Percentiles rank a stretch among this genome's conserved stretches.
Evolutionary conservation across 129 eudicot species (phyloP).

Genomic region (Smallanthus sonchifolius): DNA sequence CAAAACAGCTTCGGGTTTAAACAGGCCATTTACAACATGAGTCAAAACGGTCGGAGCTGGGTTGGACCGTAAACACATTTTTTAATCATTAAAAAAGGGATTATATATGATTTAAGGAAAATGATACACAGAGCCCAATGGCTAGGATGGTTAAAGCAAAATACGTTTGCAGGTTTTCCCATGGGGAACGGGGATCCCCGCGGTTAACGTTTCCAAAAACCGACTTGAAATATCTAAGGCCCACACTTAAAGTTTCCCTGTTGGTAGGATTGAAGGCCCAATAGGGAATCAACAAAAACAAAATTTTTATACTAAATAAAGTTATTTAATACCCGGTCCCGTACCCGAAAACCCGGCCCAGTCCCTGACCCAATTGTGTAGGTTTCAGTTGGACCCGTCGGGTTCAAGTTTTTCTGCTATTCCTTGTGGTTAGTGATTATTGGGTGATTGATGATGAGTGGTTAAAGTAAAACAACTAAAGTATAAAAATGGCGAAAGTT

Average conservation of each 20-base stretch:
- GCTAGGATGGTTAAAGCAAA: no score
- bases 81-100: neutral
- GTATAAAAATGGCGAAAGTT: neutral
- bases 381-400: neutral
- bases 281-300: neutral
- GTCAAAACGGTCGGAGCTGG: neutral
- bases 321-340: neutral
- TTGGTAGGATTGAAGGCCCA: neutral
- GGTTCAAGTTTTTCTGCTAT: neutral
- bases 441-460: neutral
- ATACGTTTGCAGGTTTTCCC: neutral
- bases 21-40: neutral
- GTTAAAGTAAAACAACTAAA: neutral
- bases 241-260: no score
- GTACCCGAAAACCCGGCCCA: neutral
- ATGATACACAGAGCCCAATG: no score
- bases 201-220: neutral
- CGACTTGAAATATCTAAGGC: neutral
- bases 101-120: no score
- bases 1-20: neutral
- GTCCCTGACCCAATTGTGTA: neutral
- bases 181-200: neutral
- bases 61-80: neutral
- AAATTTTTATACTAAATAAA: neutral
- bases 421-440: neutral